Evolutionary conservation across 2,329 filamentous ascomycete genomes (phyloP), one percentile per base, ranked within the genome.

Genomic region (Epichloe bromicola): DNA sequence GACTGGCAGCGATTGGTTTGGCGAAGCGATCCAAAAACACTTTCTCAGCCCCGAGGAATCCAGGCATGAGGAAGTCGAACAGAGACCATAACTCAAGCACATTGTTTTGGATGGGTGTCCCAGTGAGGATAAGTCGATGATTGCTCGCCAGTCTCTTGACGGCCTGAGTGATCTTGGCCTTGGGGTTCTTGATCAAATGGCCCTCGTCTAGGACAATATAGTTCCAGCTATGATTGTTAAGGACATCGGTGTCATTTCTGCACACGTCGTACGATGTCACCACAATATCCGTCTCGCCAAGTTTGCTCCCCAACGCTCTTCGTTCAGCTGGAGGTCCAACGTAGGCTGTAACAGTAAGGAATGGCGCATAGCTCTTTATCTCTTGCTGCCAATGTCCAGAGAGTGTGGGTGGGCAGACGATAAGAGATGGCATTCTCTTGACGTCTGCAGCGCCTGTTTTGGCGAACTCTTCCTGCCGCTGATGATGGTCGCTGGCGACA

Each of bases 381-480:
- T 98, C 93, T 64, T 98, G 93, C 66, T 96, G 90, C 93, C 93
- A 98, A 68, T 98, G 93, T 8, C 94, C 93, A 17, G 93, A 96
- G 23, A 98, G 75, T 0, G 93, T 97, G 1, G 93, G 93, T 5
- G 93, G 94, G 61, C 93, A 98, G 46, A 98, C 86, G 55, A 98
- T 96, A 50, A 98, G 76, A 12, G 91, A 95, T 2, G 93, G 90
- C 40, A 98, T 72, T 51, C 79, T 83, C 53, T 88, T 80, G 49
- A 81, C 79, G 62, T 98, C 93, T 0, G 81, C 75, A 30, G 87
- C 82, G 45, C 84, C 78, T 0, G 90, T 94, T 67, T 85, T 88
- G 30, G 82, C 82, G 64, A 85, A 97, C 63, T 97, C 89, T 62
- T 96, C 88, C 0, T 88, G 88, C 54, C 93, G 83, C 63, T 94